A percentile compares a stretch with the other conserved stretches of the same genome.
These are phyloP conservation scores for Exophiala aquamarina DNA, from an alignment of 2,329 filamentous ascomycete species.

Conservation along the genomic window DNA sequence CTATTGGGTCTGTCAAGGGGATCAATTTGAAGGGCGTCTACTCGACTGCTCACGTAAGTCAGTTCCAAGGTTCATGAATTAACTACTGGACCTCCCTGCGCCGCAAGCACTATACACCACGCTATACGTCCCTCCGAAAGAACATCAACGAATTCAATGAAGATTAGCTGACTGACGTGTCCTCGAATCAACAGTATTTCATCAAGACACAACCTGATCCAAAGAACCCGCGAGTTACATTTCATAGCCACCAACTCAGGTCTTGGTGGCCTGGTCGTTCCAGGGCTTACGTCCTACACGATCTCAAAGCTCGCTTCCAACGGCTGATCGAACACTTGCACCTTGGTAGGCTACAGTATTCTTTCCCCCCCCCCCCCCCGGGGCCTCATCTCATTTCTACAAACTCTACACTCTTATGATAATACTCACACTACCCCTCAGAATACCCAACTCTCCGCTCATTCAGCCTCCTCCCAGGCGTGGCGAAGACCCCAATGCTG, in stretches of 20 bases:
- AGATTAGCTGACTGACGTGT: too few relatives aligned
- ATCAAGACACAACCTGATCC: neutral
- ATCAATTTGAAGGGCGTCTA: too few relatives aligned
- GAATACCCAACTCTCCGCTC: neutral
- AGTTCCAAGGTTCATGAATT: too few relatives aligned
- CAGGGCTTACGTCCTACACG: neutral
- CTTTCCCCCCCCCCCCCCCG: too few relatives aligned
- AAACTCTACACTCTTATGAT: too few relatives aligned
- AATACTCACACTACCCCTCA: neutral
- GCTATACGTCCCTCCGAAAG: neutral
- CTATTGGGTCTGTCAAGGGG: too few relatives aligned
- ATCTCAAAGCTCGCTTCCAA: neutral
- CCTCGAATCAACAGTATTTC: neutral
- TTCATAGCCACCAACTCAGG: neutral
- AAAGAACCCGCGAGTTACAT: neutral
- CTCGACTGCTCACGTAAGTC: too few relatives aligned
- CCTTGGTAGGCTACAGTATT: neutral
- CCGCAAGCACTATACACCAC: too few relatives aligned
- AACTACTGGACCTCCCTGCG: too few relatives aligned
- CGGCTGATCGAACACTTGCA: neutral
- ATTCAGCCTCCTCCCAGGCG: conserved; percentile 2
- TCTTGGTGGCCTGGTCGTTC: neutral
- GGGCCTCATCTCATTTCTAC: too few relatives aligned
- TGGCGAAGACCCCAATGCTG: neutral
- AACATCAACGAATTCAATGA: neutral